A percentile compares a stretch with the other conserved stretches of the same genome.
Conservation (phyloP, 1,284 basidiomycete species). For the Papiliotrema nemorosa region DNA sequence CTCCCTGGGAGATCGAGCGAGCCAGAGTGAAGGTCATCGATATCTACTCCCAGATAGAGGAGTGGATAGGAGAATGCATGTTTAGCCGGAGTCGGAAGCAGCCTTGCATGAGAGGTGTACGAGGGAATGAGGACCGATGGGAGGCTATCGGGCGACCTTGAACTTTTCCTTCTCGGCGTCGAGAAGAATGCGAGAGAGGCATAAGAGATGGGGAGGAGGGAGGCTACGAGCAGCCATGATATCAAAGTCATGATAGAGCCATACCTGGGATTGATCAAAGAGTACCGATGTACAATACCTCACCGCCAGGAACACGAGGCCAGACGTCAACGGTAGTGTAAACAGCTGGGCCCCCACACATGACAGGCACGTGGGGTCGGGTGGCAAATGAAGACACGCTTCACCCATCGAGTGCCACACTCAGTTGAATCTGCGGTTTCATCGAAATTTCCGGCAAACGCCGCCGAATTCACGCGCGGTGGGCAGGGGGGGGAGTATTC, state of each 20-base stretch:
- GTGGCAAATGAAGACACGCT: background rate
- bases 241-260: background rate
- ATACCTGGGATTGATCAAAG: background rate
- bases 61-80: slow-evolving; percentile 57
- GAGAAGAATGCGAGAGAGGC: background rate
- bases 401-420: background rate
- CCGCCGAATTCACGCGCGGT: background rate
- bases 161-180: background rate
- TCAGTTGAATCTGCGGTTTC: background rate
- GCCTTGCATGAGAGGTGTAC: slow-evolving; percentile 20
- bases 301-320: too few relatives aligned
- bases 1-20: slow-evolving; percentile 52
- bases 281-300: too few relatives aligned
- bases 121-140: slow-evolving; percentile 19
- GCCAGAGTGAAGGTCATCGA: slow-evolving; percentile 58
- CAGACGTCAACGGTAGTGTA: too few relatives aligned
- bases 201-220: background rate
- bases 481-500: background rate
- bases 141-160: background rate
- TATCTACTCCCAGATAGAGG: slow-evolving; percentile 59
- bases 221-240: background rate
- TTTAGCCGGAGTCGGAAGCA: slow-evolving; percentile 15
- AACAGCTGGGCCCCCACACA: too few relatives aligned
- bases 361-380: too few relatives aligned
- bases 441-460: background rate